A percentile compares a stretch with the other conserved stretches of the same genome.
These are phyloP conservation scores for Saccharomyces jurei DNA, from an alignment of 805 yeast species.

Conservation along the genomic window DNA sequence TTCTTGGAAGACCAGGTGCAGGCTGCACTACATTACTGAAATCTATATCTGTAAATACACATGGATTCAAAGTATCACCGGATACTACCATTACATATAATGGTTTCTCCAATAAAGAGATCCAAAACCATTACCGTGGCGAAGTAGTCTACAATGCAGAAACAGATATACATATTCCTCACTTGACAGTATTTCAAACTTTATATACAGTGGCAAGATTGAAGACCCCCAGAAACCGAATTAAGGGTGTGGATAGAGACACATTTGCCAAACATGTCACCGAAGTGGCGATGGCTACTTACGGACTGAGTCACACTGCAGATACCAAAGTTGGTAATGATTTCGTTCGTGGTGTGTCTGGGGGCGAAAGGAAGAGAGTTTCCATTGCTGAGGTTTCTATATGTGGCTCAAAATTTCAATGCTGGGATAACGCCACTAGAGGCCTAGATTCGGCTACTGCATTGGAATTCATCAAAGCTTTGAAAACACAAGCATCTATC, in stretches of 20 bases:
- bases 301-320: conserved; percentile 46
- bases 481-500: conserved; percentile 41
- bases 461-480: conserved; percentile 43
- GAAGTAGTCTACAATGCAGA: conserved; percentile 61
- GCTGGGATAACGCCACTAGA: conserved; percentile 52
- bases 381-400: conserved; percentile 55
- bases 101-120: conserved; percentile 40
- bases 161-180: conserved; percentile 56
- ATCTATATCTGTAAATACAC: conserved; percentile 46
- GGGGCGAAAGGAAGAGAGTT: conserved; percentile 68
- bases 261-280: conserved; percentile 41
- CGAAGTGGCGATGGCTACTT: conserved; percentile 46
- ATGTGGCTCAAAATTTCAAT: conserved; percentile 38
- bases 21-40: conserved; percentile 60
- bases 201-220: conserved; percentile 45
- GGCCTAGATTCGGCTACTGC: conserved; percentile 55
- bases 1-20: conserved; percentile 73
- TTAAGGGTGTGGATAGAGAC: conserved; percentile 43
- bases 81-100: conserved; percentile 43
- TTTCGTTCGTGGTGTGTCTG: conserved; percentile 60
- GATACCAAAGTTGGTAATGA: conserved; percentile 62
- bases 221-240: conserved; percentile 50
- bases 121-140: conserved; percentile 45
- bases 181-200: conserved; percentile 54
- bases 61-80: conserved; percentile 43